These are phyloP conservation scores for Kalaharituber pfeilii DNA, from an alignment of 2,329 filamentous ascomycete species.

Conservation along the genomic window DNA sequence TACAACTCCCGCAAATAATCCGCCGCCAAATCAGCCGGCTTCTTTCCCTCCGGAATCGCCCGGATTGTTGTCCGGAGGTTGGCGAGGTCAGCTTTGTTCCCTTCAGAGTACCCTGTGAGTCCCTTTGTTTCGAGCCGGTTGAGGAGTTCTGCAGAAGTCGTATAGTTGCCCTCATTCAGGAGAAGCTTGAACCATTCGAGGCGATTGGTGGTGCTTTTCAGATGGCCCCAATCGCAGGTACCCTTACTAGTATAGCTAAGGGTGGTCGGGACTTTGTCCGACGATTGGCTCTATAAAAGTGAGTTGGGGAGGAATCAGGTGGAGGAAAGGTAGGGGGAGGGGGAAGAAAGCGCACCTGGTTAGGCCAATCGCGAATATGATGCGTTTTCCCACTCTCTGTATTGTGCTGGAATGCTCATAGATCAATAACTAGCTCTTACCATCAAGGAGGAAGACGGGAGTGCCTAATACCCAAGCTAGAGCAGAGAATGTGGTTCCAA, in stretches of 20 bases:
- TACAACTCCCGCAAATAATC: slow-evolving; percentile 6
- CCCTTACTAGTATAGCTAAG: neutral
- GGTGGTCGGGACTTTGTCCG: neutral
- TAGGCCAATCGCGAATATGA: neutral
- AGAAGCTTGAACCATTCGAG: slow-evolving; percentile 1
- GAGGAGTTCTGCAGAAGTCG: neutral
- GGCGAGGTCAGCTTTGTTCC: neutral
- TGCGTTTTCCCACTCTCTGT: neutral
- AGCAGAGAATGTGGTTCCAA: slow-evolving; percentile 1
- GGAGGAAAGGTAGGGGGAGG: neutral
- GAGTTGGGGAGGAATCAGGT: neutral
- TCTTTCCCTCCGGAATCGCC: neutral
- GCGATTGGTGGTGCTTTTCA: neutral
- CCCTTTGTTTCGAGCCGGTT: neutral
- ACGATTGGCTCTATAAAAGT: neutral
- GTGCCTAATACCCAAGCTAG: neutral
- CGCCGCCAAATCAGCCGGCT: slow-evolving; percentile 5
- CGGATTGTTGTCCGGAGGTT: neutral
- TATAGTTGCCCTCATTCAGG: neutral
- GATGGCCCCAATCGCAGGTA: neutral
- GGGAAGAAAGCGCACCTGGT: neutral
- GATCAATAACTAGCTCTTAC: neutral
- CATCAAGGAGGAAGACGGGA: neutral
- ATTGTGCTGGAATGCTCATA: neutral
- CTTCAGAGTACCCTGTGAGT: neutral